Percentiles rank a stretch among this genome's conserved stretches.
Conservation (phyloP, 306 rosid genomes). For the Pyrus bretschneideri region DNA sequence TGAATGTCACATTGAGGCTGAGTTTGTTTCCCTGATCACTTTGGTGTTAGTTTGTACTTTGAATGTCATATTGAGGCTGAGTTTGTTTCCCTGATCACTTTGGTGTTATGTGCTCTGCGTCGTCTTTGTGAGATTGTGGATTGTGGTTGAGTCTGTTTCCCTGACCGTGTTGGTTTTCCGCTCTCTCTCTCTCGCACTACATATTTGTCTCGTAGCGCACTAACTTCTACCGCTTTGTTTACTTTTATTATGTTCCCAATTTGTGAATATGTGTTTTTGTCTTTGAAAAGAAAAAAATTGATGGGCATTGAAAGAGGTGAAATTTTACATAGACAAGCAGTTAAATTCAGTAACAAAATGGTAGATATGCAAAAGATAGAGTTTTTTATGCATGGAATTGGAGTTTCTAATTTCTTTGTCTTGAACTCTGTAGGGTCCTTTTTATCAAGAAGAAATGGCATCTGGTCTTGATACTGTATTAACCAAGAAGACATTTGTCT, state of each 20-base stretch:
- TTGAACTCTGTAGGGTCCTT: constrained; percentile 29
- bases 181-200: neutral
- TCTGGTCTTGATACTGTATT: constrained; percentile 62
- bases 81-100: neutral
- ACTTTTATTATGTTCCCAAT: neutral
- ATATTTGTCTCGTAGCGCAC: neutral
- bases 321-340: neutral
- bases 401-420: constrained; percentile 12
- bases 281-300: neutral
- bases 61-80: neutral
- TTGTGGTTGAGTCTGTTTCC: neutral
- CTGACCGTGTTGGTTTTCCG: neutral
- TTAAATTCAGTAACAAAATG: neutral
- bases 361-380: neutral
- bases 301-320: constrained; percentile 4
- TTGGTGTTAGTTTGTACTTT: neutral
- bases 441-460: constrained; percentile 42
- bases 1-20: neutral
- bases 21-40: neutral
- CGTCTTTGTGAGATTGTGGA: neutral
- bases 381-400: neutral
- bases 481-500: constrained; percentile 61
- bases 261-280: neutral
- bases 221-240: neutral
- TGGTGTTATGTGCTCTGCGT: neutral